Conservation (phyloP, 192 early-diverging fungal genomes). For the Coemansia sp. region DNA sequence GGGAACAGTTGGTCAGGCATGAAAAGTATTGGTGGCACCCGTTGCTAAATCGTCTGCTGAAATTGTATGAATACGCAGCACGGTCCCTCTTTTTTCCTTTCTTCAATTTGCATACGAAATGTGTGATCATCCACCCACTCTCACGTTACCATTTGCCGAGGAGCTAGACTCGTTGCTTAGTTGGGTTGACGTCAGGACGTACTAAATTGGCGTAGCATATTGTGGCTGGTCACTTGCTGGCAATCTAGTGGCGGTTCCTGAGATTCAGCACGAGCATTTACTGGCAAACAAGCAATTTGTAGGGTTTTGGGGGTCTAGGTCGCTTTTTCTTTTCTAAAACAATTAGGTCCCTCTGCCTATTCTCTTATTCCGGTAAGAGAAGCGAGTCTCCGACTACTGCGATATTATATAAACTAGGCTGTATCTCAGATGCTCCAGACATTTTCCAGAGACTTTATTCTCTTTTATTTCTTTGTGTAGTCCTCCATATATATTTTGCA, state of each 20-base stretch:
- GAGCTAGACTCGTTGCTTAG: not conserved
- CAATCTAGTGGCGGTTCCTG: not conserved
- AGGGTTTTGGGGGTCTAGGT: not conserved
- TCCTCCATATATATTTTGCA: not conserved
- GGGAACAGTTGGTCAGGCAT: too few species aligned
- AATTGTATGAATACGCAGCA: slow-evolving; percentile 1
- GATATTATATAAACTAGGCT: not conserved
- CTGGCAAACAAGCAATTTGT: not conserved
- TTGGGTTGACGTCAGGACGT: not conserved
- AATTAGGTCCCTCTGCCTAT: not conserved
- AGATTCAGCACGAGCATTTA: not conserved
- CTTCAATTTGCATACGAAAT: not conserved
- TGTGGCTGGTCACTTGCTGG: not conserved
- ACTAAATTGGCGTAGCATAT: not conserved
- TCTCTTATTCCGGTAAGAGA: not conserved
- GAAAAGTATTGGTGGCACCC: not conserved
- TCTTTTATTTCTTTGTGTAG: not conserved
- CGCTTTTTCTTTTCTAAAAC: not conserved
- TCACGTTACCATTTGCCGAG: not conserved
- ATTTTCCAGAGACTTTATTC: not conserved
- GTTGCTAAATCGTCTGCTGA: not conserved
- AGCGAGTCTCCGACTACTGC: not conserved
- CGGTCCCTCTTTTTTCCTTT: not conserved
- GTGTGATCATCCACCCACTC: not conserved
- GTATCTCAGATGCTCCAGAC: not conserved